phyloP scores from a whole-genome alignment of 2,329 filamentous ascomycete species.

The Alternaria triticimaculans region DNA sequence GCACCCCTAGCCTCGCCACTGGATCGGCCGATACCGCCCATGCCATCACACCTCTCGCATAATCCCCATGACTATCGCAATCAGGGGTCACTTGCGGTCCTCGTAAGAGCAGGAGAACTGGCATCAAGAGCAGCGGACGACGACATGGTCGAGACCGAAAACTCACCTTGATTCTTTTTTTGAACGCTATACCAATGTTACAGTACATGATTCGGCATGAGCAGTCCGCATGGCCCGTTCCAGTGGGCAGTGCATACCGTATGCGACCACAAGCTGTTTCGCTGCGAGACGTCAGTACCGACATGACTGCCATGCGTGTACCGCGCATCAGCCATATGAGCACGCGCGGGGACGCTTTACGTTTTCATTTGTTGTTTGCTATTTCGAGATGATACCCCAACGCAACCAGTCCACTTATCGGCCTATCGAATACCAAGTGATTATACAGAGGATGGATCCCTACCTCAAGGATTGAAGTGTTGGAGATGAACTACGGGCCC shows the following conservation, averaged over 20 bases:
- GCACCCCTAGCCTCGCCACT: constrained; percentile 38
- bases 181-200: neutral
- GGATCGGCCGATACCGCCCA: constrained; percentile 33
- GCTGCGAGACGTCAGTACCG: neutral
- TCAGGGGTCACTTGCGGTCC: constrained; percentile 44
- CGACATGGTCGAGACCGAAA: constrained; percentile 30
- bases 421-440: constrained; percentile 7
- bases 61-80: constrained; percentile 39
- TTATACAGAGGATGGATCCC: constrained; percentile 4
- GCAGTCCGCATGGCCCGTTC: neutral
- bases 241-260: neutral
- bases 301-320: neutral
- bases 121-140: constrained; percentile 44
- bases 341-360: constrained; percentile 10
- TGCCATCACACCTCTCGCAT: constrained; percentile 22
- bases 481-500: neutral
- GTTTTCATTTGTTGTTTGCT: constrained; percentile 15
- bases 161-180: constrained; percentile 25
- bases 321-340: neutral
- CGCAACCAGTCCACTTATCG: constrained; percentile 5
- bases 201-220: constrained; percentile 1
- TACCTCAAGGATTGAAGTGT: constrained; percentile 1
- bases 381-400: constrained; percentile 16
- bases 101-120: constrained; percentile 48
- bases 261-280: neutral